Evolutionary conservation across 139 green algal species (phyloP).

Genomic region (Chlamydomonas sp.): DNA sequence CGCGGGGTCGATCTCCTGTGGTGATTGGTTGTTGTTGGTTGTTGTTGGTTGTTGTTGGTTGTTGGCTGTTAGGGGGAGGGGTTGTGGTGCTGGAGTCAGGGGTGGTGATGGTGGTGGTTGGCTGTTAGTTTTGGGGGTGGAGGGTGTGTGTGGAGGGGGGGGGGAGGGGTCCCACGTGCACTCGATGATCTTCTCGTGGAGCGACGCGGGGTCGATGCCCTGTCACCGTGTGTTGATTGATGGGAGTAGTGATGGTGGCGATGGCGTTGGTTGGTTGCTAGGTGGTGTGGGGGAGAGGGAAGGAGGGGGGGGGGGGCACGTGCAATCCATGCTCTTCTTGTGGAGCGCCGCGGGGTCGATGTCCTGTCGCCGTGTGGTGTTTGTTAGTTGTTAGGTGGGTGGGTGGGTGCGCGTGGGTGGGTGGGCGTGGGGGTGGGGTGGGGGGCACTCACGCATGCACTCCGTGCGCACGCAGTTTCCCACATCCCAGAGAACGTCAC

Average conservation of each 20-base stretch:
- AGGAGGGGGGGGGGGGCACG: background rate
- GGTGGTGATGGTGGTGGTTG: too few species aligned
- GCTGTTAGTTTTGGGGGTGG: too few species aligned
- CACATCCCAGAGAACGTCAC: background rate
- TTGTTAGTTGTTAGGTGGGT: too few species aligned
- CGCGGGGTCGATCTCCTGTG: background rate
- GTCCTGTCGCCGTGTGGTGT: too few species aligned
- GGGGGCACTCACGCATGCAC: too few species aligned
- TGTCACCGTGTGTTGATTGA: too few species aligned
- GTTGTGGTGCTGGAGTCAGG: too few species aligned
- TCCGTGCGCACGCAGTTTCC: too few species aligned
- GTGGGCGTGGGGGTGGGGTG: too few species aligned
- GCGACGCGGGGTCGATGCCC: background rate
- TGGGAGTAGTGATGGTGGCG: background rate
- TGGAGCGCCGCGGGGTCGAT: too few species aligned
- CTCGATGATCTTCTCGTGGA: constrained; percentile 12
- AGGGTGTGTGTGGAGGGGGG: background rate
- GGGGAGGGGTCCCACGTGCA: constrained; percentile 1
- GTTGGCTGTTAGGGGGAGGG: background rate
- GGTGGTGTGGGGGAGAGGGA: background rate
- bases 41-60: background rate
- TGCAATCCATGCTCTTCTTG: constrained; percentile 30
- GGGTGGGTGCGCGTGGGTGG: too few species aligned
- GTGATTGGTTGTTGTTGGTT: too few species aligned
- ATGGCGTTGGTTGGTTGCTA: background rate